Percentiles rank a stretch among this genome's conserved stretches.
Conservation (phyloP, 805 yeast species). For the Candida peoriensis region DNA sequence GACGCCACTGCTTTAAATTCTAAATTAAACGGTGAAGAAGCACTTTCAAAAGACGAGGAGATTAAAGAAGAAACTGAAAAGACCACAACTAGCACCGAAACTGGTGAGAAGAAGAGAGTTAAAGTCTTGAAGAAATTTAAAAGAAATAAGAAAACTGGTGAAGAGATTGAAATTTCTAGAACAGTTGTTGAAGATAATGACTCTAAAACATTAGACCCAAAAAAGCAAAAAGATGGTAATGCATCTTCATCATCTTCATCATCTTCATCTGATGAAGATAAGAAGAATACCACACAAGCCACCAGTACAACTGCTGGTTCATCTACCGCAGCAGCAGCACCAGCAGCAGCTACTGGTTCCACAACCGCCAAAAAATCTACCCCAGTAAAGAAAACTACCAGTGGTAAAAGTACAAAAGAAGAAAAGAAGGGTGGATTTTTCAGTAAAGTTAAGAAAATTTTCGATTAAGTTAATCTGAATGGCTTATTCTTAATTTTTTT, state of each 20-base stretch:
- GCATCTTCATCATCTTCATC: conserved; percentile 2
- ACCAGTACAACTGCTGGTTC: conserved; percentile 11
- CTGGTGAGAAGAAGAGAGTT: conserved; percentile 20
- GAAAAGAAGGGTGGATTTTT: conserved; percentile 22
- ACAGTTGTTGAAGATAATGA: conserved; percentile 22
- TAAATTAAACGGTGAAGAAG: conserved; percentile 23
- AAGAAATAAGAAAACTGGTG: conserved; percentile 37
- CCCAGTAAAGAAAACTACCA: conserved; percentile 3
- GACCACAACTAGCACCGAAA: conserved; percentile 20
- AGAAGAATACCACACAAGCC: too few species aligned
- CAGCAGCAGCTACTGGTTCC: conserved; percentile 4
- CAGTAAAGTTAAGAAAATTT: conserved; percentile 17
- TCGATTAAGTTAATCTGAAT: conserved; percentile 11
- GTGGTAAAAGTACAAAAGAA: conserved; percentile 6
- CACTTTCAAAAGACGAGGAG: neutral
- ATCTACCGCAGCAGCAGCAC: conserved; percentile 11
- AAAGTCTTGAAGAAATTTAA: conserved; percentile 34
- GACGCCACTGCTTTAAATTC: conserved; percentile 57
- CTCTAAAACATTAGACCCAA: conserved; percentile 16
- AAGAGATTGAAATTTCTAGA: conserved; percentile 30
- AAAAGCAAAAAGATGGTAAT: conserved; percentile 6
- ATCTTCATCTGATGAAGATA: too few species aligned
- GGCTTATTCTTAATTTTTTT: neutral
- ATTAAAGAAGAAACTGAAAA: conserved; percentile 11
- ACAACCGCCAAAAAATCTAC: conserved; percentile 4